A percentile compares a stretch with the other conserved stretches of the same genome.
phyloP scores from a whole-genome alignment of 2,329 filamentous ascomycete genomes.

The Pseudocercospora cruenta region DNA sequence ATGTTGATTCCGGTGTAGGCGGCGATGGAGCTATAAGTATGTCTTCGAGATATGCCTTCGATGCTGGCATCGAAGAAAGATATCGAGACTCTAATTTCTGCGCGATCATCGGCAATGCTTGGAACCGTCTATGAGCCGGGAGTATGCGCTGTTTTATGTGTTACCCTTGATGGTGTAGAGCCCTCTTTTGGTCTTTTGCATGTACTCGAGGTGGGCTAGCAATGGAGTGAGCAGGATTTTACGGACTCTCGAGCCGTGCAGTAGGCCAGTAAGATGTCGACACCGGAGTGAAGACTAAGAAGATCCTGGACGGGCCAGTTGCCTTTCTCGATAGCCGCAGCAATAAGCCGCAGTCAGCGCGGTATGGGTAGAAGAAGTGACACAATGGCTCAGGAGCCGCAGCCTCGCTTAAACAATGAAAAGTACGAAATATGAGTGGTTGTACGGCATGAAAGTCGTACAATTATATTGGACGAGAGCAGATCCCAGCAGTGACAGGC shows the following conservation, averaged over 20 bases:
- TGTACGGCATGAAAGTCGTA: constrained; percentile 36
- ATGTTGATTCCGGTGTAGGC: not conserved
- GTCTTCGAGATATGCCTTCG: constrained; percentile 1
- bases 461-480: constrained; percentile 34
- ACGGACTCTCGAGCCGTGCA: constrained; percentile 17
- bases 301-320: constrained; percentile 14
- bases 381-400: constrained; percentile 21
- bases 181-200: constrained; percentile 26
- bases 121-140: constrained; percentile 20
- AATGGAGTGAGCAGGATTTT: constrained; percentile 16
- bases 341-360: constrained; percentile 19
- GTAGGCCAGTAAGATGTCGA: constrained; percentile 16
- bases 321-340: constrained; percentile 21
- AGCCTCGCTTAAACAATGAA: constrained; percentile 29
- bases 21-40: constrained; percentile 14
- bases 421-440: constrained; percentile 35
- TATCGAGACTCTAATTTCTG: constrained; percentile 17
- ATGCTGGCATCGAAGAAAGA: constrained; percentile 11
- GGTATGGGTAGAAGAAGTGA: constrained; percentile 20
- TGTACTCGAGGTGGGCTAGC: constrained; percentile 15
- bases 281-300: constrained; percentile 11
- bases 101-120: constrained; percentile 19
- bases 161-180: constrained; percentile 22
- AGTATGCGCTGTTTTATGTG: constrained; percentile 25
- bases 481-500: constrained; percentile 21